Evolutionary conservation across 495 filamentous ascomycete species (phyloP).

Genomic region (Trichoderma orchidacearum): DNA sequence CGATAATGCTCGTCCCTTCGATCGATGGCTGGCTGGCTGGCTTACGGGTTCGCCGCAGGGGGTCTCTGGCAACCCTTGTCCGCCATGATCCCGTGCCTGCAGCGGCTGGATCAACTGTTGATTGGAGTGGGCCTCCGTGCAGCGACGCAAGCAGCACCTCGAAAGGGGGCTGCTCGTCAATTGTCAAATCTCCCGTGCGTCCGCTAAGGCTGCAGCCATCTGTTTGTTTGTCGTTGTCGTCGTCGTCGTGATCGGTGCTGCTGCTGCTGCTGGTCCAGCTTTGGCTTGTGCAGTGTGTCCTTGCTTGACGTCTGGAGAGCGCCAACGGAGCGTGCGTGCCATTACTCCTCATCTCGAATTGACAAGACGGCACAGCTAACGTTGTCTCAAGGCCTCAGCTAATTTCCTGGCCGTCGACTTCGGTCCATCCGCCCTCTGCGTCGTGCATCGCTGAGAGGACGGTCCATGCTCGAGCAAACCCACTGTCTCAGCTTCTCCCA

Average conservation of each 20-base stretch:
- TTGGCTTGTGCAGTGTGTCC: background rate
- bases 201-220: background rate
- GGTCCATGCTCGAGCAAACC: background rate
- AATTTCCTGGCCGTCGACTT: background rate
- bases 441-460: background rate
- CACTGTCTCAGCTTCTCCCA: background rate
- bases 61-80: background rate
- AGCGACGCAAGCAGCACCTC: too few species aligned
- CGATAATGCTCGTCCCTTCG: background rate
- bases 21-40: background rate
- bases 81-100: background rate
- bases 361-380: background rate
- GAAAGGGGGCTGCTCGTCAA: background rate
- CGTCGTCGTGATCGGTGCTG: background rate
- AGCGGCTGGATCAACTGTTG: background rate
- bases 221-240: background rate
- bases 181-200: background rate
- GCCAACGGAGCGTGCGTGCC: background rate
- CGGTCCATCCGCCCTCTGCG: too few species aligned
- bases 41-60: background rate
- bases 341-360: background rate
- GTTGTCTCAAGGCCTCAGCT: background rate
- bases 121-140: constrained; percentile 1
- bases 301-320: too few species aligned
- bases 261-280: background rate